phyloP scores from a whole-genome alignment of 306 rosid genomes.

The Neltuma alba region DNA sequence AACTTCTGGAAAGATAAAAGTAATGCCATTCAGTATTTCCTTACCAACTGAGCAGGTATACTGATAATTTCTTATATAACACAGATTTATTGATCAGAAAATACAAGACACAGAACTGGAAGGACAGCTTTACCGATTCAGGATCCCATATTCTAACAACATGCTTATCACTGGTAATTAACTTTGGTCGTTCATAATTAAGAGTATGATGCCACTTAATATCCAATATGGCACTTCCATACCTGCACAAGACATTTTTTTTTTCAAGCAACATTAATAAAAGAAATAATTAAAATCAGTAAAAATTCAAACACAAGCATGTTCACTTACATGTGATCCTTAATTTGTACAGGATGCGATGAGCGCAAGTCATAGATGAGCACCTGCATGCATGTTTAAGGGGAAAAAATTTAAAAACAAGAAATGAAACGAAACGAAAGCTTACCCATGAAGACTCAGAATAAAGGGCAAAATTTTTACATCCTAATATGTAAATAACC shows the following conservation, averaged over 20 bases:
- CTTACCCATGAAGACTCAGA: not conserved
- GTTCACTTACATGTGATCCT: slow-evolving; percentile 86
- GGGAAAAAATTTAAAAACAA: not conserved
- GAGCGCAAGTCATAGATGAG: slow-evolving; percentile 90
- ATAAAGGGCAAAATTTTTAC: not conserved
- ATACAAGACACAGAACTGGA: slow-evolving; percentile 23
- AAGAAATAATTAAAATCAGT: slow-evolving; percentile 6
- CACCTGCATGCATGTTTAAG: slow-evolving; percentile 59
- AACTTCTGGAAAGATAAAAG: not conserved
- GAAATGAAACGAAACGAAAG: not conserved
- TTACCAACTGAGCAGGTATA: not conserved
- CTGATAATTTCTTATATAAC: slow-evolving; percentile 18
- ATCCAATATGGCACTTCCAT: slow-evolving; percentile 87
- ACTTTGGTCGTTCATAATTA: slow-evolving; percentile 65
- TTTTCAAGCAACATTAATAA: slow-evolving; percentile 24
- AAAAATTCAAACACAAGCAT: slow-evolving; percentile 25
- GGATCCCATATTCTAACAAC: slow-evolving; percentile 94
- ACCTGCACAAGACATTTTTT: slow-evolving; percentile 55
- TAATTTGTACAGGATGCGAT: slow-evolving; percentile 65
- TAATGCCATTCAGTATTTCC: slow-evolving; percentile 1
- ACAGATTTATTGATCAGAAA: slow-evolving; percentile 24
- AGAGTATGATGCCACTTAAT: slow-evolving; percentile 95
- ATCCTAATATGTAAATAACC: not conserved
- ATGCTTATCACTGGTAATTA: slow-evolving; percentile 80
- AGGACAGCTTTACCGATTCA: slow-evolving; percentile 56